Evolutionary conservation across 169 alveolate genomes (phyloP).

Genomic region (Plasmodium cynomolgi): DNA sequence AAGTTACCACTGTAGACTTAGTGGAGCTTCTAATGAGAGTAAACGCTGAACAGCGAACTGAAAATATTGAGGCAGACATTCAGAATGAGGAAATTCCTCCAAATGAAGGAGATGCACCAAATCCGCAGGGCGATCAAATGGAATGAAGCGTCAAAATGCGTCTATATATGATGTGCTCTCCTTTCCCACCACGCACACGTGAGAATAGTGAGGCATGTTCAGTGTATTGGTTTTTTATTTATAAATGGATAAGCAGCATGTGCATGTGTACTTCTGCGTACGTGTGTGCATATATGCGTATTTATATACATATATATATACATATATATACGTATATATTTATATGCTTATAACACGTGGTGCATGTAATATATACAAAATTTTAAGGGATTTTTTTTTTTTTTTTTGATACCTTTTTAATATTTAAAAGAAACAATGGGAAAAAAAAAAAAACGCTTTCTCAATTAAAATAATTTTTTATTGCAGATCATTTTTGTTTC

Average conservation of each 20-base stretch:
- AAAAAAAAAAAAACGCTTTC: slow-evolving; percentile 7
- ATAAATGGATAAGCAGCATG: background rate
- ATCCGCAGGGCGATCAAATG: background rate
- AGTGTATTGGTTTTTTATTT: background rate
- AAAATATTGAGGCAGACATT: background rate
- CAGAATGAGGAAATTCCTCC: slow-evolving; percentile 1
- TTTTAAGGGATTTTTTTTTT: slow-evolving; percentile 19
- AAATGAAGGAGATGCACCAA: slow-evolving; percentile 8
- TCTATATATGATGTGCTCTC: background rate
- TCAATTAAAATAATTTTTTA: slow-evolving; percentile 6
- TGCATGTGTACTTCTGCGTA: background rate
- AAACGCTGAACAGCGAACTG: slow-evolving; percentile 17
- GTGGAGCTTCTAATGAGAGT: slow-evolving; percentile 31
- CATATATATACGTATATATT: background rate
- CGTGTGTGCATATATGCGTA: background rate
- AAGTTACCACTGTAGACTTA: slow-evolving; percentile 20
- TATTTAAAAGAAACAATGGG: background rate
- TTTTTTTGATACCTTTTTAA: slow-evolving; percentile 10
- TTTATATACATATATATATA: background rate
- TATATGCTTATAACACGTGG: background rate
- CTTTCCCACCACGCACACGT: background rate
- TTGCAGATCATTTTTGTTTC: background rate
- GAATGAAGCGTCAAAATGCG: background rate
- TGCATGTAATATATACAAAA: slow-evolving; percentile 7
- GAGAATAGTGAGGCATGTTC: background rate